These are phyloP conservation scores for Quercus lobata DNA, from an alignment of 331 rosid species.

Conservation along the genomic window DNA sequence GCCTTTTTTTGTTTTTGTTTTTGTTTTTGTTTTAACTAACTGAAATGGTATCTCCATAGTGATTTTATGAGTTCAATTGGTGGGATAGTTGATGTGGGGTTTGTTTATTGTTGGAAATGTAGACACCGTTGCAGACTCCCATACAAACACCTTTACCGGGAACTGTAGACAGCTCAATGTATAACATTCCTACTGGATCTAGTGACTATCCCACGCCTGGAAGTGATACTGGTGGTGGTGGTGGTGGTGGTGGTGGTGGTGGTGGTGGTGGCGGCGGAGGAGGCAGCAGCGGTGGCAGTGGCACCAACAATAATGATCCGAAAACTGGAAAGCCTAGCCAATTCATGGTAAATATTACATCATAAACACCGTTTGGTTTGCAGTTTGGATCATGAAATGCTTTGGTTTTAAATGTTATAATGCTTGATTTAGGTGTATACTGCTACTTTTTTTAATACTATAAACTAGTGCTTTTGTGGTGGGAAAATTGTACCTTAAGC, in stretches of 20 bases:
- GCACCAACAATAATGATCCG: conserved; percentile 40
- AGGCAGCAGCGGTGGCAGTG: conserved; percentile 27
- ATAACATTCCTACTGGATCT: conserved; percentile 86
- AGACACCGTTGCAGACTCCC: conserved; percentile 96
- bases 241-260: conserved; percentile 1
- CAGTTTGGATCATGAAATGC: background rate
- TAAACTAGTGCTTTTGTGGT: background rate
- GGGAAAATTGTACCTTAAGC: background rate
- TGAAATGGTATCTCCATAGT: background rate
- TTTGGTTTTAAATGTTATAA: background rate
- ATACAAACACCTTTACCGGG: conserved; percentile 92
- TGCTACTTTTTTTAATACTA: conserved; percentile 4
- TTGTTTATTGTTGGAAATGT: conserved; percentile 26
- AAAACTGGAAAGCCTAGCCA: conserved; percentile 73
- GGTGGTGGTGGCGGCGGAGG: background rate
- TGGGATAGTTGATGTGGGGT: background rate
- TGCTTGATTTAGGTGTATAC: background rate
- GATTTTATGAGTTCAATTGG: background rate
- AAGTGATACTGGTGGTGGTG: conserved; percentile 52
- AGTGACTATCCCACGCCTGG: conserved; percentile 77
- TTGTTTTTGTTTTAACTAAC: background rate
- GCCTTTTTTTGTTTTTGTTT: background rate
- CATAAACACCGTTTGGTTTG: background rate
- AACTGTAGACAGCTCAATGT: conserved; percentile 51
- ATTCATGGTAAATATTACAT: conserved; percentile 52